A percentile compares a stretch with the other conserved stretches of the same genome.
Evolutionary conservation across 1,284 basidiomycete genomes (phyloP).

Genomic region (Melampsora abietis-canadensis): DNA sequence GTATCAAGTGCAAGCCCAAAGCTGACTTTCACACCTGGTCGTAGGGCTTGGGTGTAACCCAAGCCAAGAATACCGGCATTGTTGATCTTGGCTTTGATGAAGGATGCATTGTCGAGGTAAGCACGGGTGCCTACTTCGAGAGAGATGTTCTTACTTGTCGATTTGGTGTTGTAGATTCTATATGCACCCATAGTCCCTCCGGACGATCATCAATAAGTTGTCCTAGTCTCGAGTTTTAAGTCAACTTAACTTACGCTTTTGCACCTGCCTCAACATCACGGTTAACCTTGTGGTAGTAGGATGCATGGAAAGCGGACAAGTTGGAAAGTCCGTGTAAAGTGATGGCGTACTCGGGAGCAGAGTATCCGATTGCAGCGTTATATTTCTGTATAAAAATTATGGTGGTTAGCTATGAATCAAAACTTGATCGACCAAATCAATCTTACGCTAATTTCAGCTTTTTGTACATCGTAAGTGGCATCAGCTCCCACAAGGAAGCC

Average conservation of each 20-base stretch:
- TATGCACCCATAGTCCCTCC: conserved; percentile 29
- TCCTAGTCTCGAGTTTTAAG: not conserved
- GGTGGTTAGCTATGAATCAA: not conserved
- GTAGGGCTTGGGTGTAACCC: conserved; percentile 84
- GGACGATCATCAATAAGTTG: not conserved
- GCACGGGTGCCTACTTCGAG: conserved; percentile 96
- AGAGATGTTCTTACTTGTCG: conserved; percentile 72
- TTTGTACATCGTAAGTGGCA: conserved; percentile 91
- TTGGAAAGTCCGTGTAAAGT: conserved; percentile 93
- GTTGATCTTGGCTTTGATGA: conserved; percentile 99
- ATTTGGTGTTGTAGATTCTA: conserved; percentile 90
- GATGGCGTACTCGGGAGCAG: conserved; percentile 93
- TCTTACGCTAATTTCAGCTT: conserved; percentile 71
- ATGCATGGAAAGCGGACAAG: conserved; percentile 87
- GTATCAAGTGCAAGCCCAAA: conserved; percentile 91
- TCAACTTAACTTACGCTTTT: conserved; percentile 60
- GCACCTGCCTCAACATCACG: conserved; percentile 94
- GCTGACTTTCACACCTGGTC: conserved; percentile 89
- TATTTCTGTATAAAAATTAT: conserved; percentile 60
- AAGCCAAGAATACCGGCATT: conserved; percentile 85
- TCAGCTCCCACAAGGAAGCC: conserved; percentile 97
- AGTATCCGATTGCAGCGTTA: conserved; percentile 87
- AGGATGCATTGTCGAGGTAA: conserved; percentile 65
- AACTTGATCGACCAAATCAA: not conserved
- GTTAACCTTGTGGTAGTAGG: conserved; percentile 97